Conservation (phyloP, 2,329 filamentous ascomycete species). For the Westerdykella aurantiaca region DNA sequence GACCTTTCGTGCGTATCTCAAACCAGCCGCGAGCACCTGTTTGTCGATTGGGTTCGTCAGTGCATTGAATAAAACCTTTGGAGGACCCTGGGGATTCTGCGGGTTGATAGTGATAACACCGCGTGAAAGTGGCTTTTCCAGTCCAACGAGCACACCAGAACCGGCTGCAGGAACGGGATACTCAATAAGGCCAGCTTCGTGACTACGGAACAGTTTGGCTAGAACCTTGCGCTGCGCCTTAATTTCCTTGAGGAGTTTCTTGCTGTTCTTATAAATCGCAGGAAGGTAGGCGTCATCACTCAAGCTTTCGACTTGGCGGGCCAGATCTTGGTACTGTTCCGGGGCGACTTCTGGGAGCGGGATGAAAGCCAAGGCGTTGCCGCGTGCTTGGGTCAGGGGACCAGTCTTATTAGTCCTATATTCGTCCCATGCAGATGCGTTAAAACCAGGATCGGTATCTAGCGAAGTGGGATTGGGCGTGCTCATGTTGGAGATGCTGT, state of each 20-base stretch:
- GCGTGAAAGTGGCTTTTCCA: conserved; percentile 39
- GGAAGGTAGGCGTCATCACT: conserved; percentile 17
- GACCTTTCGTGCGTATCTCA: conserved; percentile 31
- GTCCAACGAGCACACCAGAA: conserved; percentile 16
- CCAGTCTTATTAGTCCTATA: conserved; percentile 23
- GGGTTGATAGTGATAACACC: conserved; percentile 29
- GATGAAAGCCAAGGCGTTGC: conserved; percentile 22
- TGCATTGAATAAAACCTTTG: conserved; percentile 24
- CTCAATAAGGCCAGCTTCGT: conserved; percentile 21
- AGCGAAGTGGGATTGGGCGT: conserved; percentile 19
- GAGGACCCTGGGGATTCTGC: conserved; percentile 20
- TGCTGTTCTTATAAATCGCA: conserved; percentile 18
- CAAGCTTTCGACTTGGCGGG: conserved; percentile 8
- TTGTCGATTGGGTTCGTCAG: conserved; percentile 28
- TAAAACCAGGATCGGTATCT: conserved; percentile 19
- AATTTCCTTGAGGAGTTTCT: conserved; percentile 20
- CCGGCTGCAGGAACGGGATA: conserved; percentile 32
- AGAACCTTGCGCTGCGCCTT: conserved; percentile 26
- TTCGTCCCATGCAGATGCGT: conserved; percentile 24
- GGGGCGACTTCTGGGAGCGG: conserved; percentile 21
- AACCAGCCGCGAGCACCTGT: conserved; percentile 28
- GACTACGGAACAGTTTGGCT: conserved; percentile 14
- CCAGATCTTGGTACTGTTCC: conserved; percentile 11
- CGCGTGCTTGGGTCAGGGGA: conserved; percentile 21
- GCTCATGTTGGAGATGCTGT: conserved; percentile 16